Evolutionary conservation across 2,329 filamentous ascomycete genomes (phyloP).

Genomic region (Botryotinia calthae): DNA sequence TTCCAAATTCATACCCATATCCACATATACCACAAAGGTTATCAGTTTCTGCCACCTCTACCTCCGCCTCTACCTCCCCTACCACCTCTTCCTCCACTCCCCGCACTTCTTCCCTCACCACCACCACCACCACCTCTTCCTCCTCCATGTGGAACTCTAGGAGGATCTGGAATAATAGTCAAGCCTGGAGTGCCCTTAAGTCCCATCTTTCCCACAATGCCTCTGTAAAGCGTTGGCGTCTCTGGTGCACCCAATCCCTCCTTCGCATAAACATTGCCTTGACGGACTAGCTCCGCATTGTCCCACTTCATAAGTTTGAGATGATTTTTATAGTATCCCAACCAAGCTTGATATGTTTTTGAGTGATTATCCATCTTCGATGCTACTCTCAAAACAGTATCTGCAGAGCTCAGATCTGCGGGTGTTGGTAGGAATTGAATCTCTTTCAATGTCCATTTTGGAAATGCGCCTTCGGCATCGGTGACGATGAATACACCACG

Average conservation of each 20-base stretch:
- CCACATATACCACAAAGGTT: background rate
- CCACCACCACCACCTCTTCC: slow-evolving; percentile 26
- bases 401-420: slow-evolving; percentile 46
- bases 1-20: background rate
- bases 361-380: slow-evolving; percentile 47
- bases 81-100: slow-evolving; percentile 13
- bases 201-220: slow-evolving; percentile 56
- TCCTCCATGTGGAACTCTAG: slow-evolving; percentile 30
- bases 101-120: slow-evolving; percentile 12
- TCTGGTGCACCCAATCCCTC: slow-evolving; percentile 48
- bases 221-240: slow-evolving; percentile 48
- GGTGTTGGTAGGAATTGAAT: slow-evolving; percentile 51
- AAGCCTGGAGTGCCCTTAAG: slow-evolving; percentile 52
- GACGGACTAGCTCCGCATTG: slow-evolving; percentile 43
- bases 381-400: slow-evolving; percentile 43
- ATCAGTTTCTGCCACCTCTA: background rate
- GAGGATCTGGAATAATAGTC: slow-evolving; percentile 46
- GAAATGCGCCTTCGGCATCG: slow-evolving; percentile 53
- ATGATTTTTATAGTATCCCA: slow-evolving; percentile 53
- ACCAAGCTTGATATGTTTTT: slow-evolving; percentile 56
- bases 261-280: slow-evolving; percentile 51
- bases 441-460: slow-evolving; percentile 50
- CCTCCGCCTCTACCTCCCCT: background rate
- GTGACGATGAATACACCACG: slow-evolving; percentile 67
- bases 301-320: slow-evolving; percentile 44